Base-by-base conservation (phyloP, 2,329 filamentous ascomycete species). In the Colletotrichum acutatum region DNA sequence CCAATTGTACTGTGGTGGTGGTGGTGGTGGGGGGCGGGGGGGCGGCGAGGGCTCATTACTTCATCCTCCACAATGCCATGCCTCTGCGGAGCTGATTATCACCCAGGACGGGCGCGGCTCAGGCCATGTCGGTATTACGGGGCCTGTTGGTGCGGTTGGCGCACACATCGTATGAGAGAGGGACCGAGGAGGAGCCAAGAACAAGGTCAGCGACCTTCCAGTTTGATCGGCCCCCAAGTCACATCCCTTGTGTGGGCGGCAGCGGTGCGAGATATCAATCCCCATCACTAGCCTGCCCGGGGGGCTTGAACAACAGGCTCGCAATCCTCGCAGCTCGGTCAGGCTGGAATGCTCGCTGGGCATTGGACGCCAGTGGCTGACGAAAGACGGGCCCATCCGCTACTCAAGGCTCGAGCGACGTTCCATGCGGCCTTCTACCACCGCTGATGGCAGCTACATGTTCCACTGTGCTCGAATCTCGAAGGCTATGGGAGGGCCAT, bases 211-310 rank as follows among this genome's bases (percentile, higher is more conserved):
- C 28, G 30, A 74, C 71, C 71, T 74, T 74, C 71, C 67, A 66
- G 28, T 66, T 74, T 54, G 61, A 67, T 67, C 71, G 71, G 71
- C 68, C 68, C 71, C 68, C 71, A 74, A 62, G 71, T 71, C 49
- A 63, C 71, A 74, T 72, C 68, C 68, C 32, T 72, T 65, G 22
- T 42, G 54, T 65, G 37, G 54, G 60, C 46, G 66, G 60, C 54
- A 65, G 66, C 66, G 65, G 69, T 64, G 49, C 58, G 66, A 53
- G 61, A 61, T 65, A 22, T 56, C 46, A 42, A 65, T 60, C 28
- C 53, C 54, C 56, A 57, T 34, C 24, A 42, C 52, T 60, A 60
- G 59, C 32, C 24, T 49, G 30, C 69, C 37, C 60, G 16, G n/a
- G 42, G 42, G 16, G 19, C 42, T n/a, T n/a, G 42, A n/a, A 49